phyloP scores from a whole-genome alignment of 2,329 filamentous ascomycete genomes.

The Colletotrichum coccodes region DNA sequence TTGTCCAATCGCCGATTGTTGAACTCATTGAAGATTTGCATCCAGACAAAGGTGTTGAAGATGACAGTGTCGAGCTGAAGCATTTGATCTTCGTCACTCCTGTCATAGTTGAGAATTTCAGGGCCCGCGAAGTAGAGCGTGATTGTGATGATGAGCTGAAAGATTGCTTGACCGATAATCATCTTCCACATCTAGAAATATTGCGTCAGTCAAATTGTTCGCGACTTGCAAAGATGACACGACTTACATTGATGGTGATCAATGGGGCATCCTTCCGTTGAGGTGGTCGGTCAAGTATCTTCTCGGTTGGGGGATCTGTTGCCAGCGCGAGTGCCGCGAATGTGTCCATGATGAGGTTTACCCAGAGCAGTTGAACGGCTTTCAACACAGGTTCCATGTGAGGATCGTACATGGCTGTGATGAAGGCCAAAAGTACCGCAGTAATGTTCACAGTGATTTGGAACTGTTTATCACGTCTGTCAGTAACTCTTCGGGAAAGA shows the following conservation, averaged over 20 bases:
- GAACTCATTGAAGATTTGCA: conserved; percentile 79
- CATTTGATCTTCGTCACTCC: conserved; percentile 8
- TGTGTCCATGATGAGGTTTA: conserved; percentile 73
- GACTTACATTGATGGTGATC: conserved; percentile 39
- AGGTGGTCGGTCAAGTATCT: conserved; percentile 60
- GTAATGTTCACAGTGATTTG: conserved; percentile 72
- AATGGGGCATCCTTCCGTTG: conserved; percentile 5
- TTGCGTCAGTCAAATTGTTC: neutral
- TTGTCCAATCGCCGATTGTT: conserved; percentile 73
- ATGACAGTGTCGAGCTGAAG: conserved; percentile 72
- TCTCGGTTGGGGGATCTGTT: conserved; percentile 44
- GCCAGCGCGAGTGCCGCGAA: conserved; percentile 63
- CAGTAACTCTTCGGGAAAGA: neutral
- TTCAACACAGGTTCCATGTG: conserved; percentile 64
- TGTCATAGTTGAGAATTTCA: conserved; percentile 9
- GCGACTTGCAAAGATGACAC: too few relatives aligned
- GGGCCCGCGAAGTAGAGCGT: conserved; percentile 21
- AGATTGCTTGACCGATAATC: conserved; percentile 71
- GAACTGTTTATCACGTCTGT: conserved; percentile 46
- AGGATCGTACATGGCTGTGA: conserved; percentile 63
- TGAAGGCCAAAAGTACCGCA: conserved; percentile 67
- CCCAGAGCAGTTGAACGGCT: conserved; percentile 70
- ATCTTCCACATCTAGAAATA: conserved; percentile 65
- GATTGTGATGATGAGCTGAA: conserved; percentile 67
- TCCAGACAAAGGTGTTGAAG: conserved; percentile 90